Conservation (phyloP, 202 grass and related monocot genomes). For the Elaeis oleifera region DNA sequence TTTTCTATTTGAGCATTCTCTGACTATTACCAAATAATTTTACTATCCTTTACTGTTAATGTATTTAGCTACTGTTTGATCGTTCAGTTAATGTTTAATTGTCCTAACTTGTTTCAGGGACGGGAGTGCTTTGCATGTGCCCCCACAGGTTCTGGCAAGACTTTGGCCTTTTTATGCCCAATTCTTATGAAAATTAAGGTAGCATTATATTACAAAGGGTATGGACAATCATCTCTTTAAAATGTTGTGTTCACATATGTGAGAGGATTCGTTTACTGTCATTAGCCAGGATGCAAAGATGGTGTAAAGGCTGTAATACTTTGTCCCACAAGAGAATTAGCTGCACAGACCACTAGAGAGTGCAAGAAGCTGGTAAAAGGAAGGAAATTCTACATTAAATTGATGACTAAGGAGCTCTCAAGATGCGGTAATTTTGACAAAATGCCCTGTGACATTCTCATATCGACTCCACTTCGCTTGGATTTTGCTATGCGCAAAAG, state of each 20-base stretch:
- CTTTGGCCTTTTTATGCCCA: conserved; percentile 74
- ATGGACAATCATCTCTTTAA: too few relatives aligned
- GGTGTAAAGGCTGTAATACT: conserved; percentile 74
- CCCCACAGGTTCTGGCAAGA: conserved; percentile 96
- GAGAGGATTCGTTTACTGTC: conserved; percentile 22
- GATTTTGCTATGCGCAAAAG: conserved; percentile 62
- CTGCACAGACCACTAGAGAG: conserved; percentile 77
- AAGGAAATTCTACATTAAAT: conserved; percentile 81
- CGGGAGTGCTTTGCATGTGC: conserved; percentile 97
- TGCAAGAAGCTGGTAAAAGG: conserved; percentile 77
- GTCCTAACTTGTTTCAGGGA: conserved; percentile 36
- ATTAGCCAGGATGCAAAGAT: conserved; percentile 97
- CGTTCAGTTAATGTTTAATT: too few relatives aligned
- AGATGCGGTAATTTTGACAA: conserved; percentile 82
- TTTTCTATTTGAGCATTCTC: too few relatives aligned
- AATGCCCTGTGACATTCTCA: conserved; percentile 76
- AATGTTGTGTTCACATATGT: too few relatives aligned
- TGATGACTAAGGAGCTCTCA: conserved; percentile 94
- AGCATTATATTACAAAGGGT: conserved; percentile 18
- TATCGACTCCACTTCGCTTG: conserved; percentile 83
- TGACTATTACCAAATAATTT: too few relatives aligned
- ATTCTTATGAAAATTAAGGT: conserved; percentile 98
- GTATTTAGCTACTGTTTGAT: too few relatives aligned
- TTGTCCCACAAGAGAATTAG: conserved; percentile 90
- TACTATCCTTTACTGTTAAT: too few relatives aligned